A percentile compares a stretch with the other conserved stretches of the same genome.
Conservation (phyloP, 1,284 basidiomycete species). For the Tranzscheliella williamsii region DNA sequence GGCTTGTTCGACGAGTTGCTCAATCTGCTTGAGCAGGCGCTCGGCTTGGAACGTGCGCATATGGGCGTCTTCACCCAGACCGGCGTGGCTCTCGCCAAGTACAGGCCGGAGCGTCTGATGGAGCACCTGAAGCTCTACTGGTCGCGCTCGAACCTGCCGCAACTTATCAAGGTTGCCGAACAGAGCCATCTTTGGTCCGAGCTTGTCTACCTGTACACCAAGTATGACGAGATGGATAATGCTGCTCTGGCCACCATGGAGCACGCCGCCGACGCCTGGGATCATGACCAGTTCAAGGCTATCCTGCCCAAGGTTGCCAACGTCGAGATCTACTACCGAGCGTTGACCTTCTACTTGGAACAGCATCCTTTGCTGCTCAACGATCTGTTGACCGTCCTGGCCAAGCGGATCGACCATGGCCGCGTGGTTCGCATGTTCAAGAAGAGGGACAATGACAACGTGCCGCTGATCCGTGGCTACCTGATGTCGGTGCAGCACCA, state of each 20-base stretch:
- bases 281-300: constrained; percentile 87
- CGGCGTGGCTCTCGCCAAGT: constrained; percentile 93
- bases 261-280: constrained; percentile 93
- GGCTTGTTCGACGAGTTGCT: constrained; percentile 96
- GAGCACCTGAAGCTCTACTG: constrained; percentile 98
- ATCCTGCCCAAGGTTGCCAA: constrained; percentile 74
- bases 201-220: constrained; percentile 95
- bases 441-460: constrained; percentile 82
- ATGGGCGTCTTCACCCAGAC: constrained; percentile 86
- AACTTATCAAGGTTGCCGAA: constrained; percentile 92
- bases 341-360: constrained; percentile 69
- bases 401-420: constrained; percentile 88
- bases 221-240: constrained; percentile 95
- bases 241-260: constrained; percentile 98
- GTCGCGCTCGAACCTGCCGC: constrained; percentile 92
- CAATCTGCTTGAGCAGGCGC: constrained; percentile 84
- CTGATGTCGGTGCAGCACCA: constrained; percentile 94
- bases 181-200: constrained; percentile 98
- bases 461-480: constrained; percentile 92
- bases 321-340: constrained; percentile 95
- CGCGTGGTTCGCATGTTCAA: constrained; percentile 92
- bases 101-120: constrained; percentile 96
- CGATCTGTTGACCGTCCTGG: constrained; percentile 87
- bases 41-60: constrained; percentile 90
- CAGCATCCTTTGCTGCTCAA: constrained; percentile 91